phyloP scores from a whole-genome alignment of 768 basidiomycete species.

The Tylopilus rubrobrunneus region DNA sequence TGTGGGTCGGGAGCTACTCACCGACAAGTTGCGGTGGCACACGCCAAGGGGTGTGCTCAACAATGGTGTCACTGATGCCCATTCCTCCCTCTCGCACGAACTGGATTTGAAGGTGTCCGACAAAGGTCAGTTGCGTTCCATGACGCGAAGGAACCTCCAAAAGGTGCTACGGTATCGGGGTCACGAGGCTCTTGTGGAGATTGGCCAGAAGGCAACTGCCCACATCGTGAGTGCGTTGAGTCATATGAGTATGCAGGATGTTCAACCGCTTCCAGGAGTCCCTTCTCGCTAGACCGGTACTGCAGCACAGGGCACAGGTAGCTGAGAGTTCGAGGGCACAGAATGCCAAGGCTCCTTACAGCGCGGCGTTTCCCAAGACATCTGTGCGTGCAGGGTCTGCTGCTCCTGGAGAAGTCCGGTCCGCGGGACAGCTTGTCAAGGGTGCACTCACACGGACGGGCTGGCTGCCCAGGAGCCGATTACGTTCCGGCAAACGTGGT shows the following conservation, averaged over 20 bases:
- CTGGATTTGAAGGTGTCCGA: constrained; percentile 35
- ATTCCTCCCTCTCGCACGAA: constrained; percentile 48
- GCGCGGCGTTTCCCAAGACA: constrained; percentile 23
- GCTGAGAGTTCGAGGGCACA: constrained; percentile 33
- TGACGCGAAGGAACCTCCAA: constrained; percentile 72
- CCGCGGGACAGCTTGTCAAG: constrained; percentile 51
- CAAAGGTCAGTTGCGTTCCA: constrained; percentile 48
- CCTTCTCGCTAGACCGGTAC: constrained; percentile 62
- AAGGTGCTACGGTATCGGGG: constrained; percentile 65
- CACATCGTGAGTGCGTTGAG: constrained; percentile 55
- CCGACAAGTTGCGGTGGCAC: constrained; percentile 46
- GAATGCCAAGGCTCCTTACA: constrained; percentile 19
- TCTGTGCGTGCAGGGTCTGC: constrained; percentile 49
- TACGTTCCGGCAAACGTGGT: constrained; percentile 6
- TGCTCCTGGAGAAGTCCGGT: constrained; percentile 53
- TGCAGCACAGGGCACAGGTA: constrained; percentile 40
- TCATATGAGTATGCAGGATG: neutral
- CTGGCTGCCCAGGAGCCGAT: constrained; percentile 23
- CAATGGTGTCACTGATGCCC: constrained; percentile 43
- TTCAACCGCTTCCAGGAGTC: constrained; percentile 47
- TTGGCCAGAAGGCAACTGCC: constrained; percentile 54
- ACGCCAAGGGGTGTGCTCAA: constrained; percentile 48
- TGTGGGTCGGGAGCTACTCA: constrained; percentile 78
- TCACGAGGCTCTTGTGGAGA: constrained; percentile 39
- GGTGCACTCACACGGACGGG: constrained; percentile 43